Evolutionary conservation across 345 rosid genomes (phyloP), one percentile per base, ranked within the genome.

Genomic region (Durio zibethinus): DNA sequence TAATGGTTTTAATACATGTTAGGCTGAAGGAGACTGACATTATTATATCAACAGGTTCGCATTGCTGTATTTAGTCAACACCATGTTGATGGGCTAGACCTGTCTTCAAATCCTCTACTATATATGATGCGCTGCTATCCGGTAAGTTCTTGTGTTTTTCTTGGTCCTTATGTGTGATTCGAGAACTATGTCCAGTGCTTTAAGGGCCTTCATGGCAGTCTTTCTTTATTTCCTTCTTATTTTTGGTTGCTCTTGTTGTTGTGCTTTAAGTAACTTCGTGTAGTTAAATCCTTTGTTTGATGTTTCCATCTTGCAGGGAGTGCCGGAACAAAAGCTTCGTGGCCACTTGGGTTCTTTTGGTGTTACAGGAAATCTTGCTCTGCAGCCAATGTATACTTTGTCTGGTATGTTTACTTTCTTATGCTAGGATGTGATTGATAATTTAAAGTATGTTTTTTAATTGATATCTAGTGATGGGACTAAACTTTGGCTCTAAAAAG

Each of bases 101-200:
- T 93, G 42, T 82, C 99, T 50, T 93, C 98, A 57, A 96, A 93
- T 85, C 99, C 99, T 73, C 99, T 96, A 73, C 77, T 96, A 69
- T 96, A 96, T 81, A 91, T 96, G 98, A 96, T 93, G 99, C 97
- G 95, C 72, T 96, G 99, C 86, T 96, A 85, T 83, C 98, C 98
- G 4, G 99, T 96, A 84, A 87, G 97, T 69, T 80, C 59, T 73
- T 54, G 31, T 14, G 14, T 56, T 75, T 56, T 77, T 23, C 25
- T 20, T 38, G 15, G 40, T 78, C 42, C 50, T 29, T 48, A 20
- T 2, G 4, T 50, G 42, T 50, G 53, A 33, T 29, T 27, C 31
- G 74, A 71, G 74, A 47, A 70, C 36, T 9, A 20, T 31, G 8
- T 71, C 50, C 7, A 50, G 61, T 31, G 73, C 40, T 71, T 50